Evolutionary conservation across 2,329 filamentous ascomycete species (phyloP).

Genomic region (Phyllosticta ampelicida): DNA sequence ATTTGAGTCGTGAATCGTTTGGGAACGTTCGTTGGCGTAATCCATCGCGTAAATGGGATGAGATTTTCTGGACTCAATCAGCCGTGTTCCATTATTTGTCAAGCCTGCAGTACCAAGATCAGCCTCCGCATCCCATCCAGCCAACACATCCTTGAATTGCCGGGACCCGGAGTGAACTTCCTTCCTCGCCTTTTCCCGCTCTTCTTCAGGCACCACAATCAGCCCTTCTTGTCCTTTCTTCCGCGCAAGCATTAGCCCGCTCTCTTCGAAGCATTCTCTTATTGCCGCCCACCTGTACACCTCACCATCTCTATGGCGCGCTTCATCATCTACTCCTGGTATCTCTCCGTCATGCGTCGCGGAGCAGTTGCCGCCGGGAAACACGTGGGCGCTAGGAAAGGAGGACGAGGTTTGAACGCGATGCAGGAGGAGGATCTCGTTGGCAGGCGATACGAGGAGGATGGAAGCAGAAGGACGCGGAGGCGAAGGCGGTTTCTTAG

Average conservation of each 20-base stretch:
- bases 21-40: slow-evolving; percentile 63
- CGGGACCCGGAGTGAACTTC: slow-evolving; percentile 56
- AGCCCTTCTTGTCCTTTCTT: slow-evolving; percentile 18
- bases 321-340: slow-evolving; percentile 30
- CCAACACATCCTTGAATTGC: slow-evolving; percentile 57
- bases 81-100: not conserved
- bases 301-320: slow-evolving; percentile 56
- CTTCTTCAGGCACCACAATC: slow-evolving; percentile 44
- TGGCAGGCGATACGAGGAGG: slow-evolving; percentile 71
- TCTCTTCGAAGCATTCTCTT: slow-evolving; percentile 90
- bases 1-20: slow-evolving; percentile 90
- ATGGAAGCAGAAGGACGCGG: slow-evolving; percentile 44
- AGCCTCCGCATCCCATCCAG: slow-evolving; percentile 44
- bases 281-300: slow-evolving; percentile 76
- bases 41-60: slow-evolving; percentile 81
- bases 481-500: not conserved
- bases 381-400: slow-evolving; percentile 89
- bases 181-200: slow-evolving; percentile 55
- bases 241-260: slow-evolving; percentile 69
- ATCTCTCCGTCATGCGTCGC: slow-evolving; percentile 60
- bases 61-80: slow-evolving; percentile 43
- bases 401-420: slow-evolving; percentile 72
- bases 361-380: slow-evolving; percentile 81
- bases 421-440: slow-evolving; percentile 80
- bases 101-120: slow-evolving; percentile 47